Base-by-base conservation (phyloP, 768 basidiomycete species). In the Crepidotus variabilis region DNA sequence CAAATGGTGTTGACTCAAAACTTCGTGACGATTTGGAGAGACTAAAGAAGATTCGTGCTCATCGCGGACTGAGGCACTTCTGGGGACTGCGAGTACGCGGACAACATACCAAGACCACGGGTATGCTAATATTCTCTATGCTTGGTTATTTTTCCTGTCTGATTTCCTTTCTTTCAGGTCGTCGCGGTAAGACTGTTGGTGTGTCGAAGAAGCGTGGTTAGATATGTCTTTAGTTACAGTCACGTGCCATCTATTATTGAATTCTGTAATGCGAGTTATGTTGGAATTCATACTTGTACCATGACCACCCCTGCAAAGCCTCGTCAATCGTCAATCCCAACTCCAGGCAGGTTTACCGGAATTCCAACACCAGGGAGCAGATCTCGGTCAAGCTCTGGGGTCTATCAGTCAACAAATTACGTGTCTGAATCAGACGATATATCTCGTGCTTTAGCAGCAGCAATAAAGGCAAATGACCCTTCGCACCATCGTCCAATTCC, bases 51-150 rank as follows among this genome's bases (percentile, higher is more conserved):
- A 99, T 99, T 71, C 86, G 95, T 62, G 91, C 94, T 47, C 96
- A 99, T 72, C 88, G 94, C 76, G 94, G 93, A 71, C 80, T 95
- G 61, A 80, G 92, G 71, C 92, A 94, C 71, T 92, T 81, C 82
- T 92, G 93, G 89, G 95, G 95, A 64, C 79, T 96, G 61, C 88
- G 96, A 68, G 97, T 98, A 54, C 82, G 97, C 65, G 97, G 97
- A 67, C 97, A 99, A 71, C 97, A 98, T 84, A 99, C 97, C 63
- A 98, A 98, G 82, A 98, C 96, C 53, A 98, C 96, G 53, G 94
- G 94, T 87, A 65, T 57, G 85, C 73, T 28, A 45, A 24, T n/a
- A 47, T 21, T 9, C 10, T 24, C 13, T 50, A 34, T 57, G 11
- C 8, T 43, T 4, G 49, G n/a, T n/a, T n/a, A n/a, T n/a, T 20